Conservation (phyloP, 2,329 filamentous ascomycete genomes). For the Scytalidium sp. region DNA sequence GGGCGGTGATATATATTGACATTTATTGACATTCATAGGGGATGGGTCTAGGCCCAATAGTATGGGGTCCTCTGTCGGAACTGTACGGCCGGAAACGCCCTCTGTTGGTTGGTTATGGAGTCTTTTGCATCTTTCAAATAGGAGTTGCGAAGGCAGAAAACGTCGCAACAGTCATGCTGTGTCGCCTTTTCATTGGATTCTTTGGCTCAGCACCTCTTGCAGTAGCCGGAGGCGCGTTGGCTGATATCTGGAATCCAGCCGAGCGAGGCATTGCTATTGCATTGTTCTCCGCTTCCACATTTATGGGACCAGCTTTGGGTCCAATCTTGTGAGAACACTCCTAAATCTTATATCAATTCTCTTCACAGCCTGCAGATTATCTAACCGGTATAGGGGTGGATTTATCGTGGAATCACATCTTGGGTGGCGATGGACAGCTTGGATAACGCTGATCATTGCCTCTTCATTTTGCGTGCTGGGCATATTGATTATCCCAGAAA, state of each 20-base stretch:
- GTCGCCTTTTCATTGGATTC: conserved; percentile 58
- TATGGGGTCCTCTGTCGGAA: conserved; percentile 74
- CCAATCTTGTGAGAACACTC: conserved; percentile 62
- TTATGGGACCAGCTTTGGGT: conserved; percentile 63
- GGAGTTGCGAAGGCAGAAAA: conserved; percentile 63
- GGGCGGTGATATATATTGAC: too few relatives aligned
- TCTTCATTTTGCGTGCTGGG: conserved; percentile 34
- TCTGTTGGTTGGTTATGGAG: conserved; percentile 59
- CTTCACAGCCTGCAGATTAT: too few relatives aligned
- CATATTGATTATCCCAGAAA: conserved; percentile 31
- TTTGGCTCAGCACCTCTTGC: conserved; percentile 68
- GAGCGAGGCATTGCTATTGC: conserved; percentile 57
- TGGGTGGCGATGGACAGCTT: conserved; percentile 74
- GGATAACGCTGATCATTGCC: conserved; percentile 47
- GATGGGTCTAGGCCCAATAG: conserved; percentile 67
- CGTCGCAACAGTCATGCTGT: conserved; percentile 66
- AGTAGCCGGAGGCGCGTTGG: conserved; percentile 68
- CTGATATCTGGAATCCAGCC: conserved; percentile 67
- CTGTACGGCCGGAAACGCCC: conserved; percentile 64
- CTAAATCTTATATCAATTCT: too few relatives aligned
- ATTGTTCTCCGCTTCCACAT: conserved; percentile 59
- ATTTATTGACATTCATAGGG: too few relatives aligned
- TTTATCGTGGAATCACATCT: conserved; percentile 61
- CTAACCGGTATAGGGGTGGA: conserved; percentile 41
- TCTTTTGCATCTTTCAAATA: conserved; percentile 67